These are phyloP conservation scores for Phytophthora litchii DNA, from an alignment of 352 stramenopile genomes.

Conservation along the genomic window DNA sequence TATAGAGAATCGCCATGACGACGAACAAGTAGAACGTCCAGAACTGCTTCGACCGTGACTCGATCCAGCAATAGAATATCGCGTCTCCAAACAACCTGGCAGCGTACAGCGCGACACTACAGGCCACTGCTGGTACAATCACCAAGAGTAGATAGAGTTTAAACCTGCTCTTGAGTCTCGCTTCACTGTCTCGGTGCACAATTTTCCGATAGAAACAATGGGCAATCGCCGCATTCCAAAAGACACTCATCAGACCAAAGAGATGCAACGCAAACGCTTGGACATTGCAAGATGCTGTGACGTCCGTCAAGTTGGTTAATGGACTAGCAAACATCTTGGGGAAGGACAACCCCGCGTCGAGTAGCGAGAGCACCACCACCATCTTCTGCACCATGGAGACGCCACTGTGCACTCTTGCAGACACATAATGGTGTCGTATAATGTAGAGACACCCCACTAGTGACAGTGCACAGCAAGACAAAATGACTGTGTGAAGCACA, in stretches of 20 bases:
- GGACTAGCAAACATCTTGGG: conserved; percentile 61
- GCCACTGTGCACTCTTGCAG: conserved; percentile 30
- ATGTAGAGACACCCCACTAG: conserved; percentile 55
- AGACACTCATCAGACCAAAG: conserved; percentile 62
- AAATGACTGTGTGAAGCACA: conserved; percentile 41
- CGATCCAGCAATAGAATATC: conserved; percentile 84
- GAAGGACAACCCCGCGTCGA: conserved; percentile 57
- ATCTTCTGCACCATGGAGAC: conserved; percentile 71
- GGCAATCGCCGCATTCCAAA: conserved; percentile 75
- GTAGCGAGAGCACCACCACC: conserved; percentile 69
- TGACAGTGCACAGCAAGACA: conserved; percentile 49
- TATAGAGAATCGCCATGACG: conserved; percentile 63
- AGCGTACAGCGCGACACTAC: conserved; percentile 43
- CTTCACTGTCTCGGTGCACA: conserved; percentile 69
- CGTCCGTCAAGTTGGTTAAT: conserved; percentile 13
- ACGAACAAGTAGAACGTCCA: conserved; percentile 73
- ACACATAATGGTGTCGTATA: conserved; percentile 50
- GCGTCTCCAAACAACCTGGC: conserved; percentile 47
- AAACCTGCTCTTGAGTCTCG: conserved; percentile 60
- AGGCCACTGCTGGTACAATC: conserved; percentile 46
- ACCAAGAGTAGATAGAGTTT: conserved; percentile 61
- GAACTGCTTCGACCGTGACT: conserved; percentile 51
- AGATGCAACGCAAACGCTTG: conserved; percentile 64
- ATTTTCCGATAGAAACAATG: conserved; percentile 79
- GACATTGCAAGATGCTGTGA: conserved; percentile 40